These are phyloP conservation scores for Populus davidiana DNA, from an alignment of 345 rosid species.

Conservation along the genomic window DNA sequence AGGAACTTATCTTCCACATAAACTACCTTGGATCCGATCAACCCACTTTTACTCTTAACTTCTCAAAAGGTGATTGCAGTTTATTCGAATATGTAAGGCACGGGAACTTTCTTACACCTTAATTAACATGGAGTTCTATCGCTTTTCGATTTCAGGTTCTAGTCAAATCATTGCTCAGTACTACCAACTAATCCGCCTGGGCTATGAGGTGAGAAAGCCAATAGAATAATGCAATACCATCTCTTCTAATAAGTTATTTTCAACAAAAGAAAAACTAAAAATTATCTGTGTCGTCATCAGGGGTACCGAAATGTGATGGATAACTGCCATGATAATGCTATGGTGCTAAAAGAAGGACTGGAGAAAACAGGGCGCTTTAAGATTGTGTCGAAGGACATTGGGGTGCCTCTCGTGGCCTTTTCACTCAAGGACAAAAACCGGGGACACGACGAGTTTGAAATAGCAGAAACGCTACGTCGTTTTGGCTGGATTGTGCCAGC, in stretches of 20 bases:
- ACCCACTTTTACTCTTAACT: conserved; percentile 94
- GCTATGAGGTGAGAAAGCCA: conserved; percentile 52
- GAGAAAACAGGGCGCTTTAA: conserved; percentile 67
- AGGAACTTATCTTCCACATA: conserved; percentile 90
- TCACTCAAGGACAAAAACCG: conserved; percentile 67
- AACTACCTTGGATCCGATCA: conserved; percentile 93
- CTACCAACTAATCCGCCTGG: conserved; percentile 84
- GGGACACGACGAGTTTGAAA: conserved; percentile 66
- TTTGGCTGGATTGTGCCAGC: conserved; percentile 97
- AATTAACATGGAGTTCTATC: neutral
- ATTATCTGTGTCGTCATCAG: conserved; percentile 22
- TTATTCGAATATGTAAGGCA: neutral
- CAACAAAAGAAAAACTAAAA: neutral
- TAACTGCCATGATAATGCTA: conserved; percentile 70
- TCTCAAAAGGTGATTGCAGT: conserved; percentile 63
- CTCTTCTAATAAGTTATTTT: neutral
- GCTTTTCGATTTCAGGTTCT: conserved; percentile 42
- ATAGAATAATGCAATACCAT: neutral
- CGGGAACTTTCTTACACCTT: neutral
- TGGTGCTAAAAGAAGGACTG: conserved; percentile 65
- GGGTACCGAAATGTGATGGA: conserved; percentile 92
- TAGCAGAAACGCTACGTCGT: conserved; percentile 74
- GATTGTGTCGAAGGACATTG: conserved; percentile 76
- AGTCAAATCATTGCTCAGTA: conserved; percentile 90
- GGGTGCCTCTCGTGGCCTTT: conserved; percentile 88